Conservation (phyloP, 306 rosid species). For the Gastrolobium villosum region DNA sequence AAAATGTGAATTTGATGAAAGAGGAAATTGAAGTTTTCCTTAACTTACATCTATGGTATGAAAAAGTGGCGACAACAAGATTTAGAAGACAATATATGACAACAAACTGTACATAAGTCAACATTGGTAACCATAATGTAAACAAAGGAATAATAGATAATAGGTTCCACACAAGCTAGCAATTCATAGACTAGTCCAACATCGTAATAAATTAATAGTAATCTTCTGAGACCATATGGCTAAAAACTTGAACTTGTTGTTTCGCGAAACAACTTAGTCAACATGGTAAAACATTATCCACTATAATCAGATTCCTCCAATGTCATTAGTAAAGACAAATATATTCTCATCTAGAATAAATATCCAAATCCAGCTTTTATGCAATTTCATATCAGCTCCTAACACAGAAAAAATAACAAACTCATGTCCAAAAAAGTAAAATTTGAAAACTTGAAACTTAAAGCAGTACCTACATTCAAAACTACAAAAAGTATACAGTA, state of each 20-base stretch:
- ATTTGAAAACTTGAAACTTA: not conserved
- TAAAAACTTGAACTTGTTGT: constrained; percentile 14
- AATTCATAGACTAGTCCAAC: too few species aligned
- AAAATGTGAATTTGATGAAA: constrained; percentile 23
- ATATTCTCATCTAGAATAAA: too few species aligned
- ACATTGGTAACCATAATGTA: constrained; percentile 5
- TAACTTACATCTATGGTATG: constrained; percentile 15
- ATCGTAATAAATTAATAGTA: too few species aligned
- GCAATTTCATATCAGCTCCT: too few species aligned
- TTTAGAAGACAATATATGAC: constrained; percentile 21
- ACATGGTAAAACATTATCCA: constrained; percentile 22
- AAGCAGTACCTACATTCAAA: too few species aligned
- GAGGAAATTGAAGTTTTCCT: constrained; percentile 27
- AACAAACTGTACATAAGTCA: constrained; percentile 32
- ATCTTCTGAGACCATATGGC: not conserved
- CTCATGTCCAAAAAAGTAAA: not conserved
- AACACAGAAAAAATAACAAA: not conserved
- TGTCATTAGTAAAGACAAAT: too few species aligned
- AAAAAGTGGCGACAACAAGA: constrained; percentile 37
- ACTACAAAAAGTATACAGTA: too few species aligned
- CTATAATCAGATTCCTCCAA: constrained; percentile 37
- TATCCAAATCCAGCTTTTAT: too few species aligned
- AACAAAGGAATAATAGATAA: constrained; percentile 15
- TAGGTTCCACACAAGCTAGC: too few species aligned
- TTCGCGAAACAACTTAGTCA: constrained; percentile 43